Evolutionary conservation across 1,139 yeast species (phyloP).

Genomic region (Suhomyces bolitotheri): DNA sequence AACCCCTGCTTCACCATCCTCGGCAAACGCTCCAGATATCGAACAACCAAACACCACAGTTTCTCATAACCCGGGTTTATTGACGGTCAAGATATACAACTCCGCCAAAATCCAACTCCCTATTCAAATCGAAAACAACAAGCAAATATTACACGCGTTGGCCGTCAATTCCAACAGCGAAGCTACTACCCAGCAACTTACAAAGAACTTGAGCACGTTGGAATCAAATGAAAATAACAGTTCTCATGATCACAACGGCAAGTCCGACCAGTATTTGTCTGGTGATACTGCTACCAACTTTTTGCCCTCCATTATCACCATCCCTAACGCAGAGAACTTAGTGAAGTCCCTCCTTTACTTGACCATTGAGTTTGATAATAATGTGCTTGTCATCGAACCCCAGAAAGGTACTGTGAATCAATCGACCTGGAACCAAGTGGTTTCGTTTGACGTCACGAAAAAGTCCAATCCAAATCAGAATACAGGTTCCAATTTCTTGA

Average conservation of each 20-base stretch:
- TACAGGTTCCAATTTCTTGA: conserved; percentile 48
- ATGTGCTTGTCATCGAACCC: conserved; percentile 82
- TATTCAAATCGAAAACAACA: conserved; percentile 53
- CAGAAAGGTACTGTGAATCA: conserved; percentile 61
- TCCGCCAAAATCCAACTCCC: conserved; percentile 66
- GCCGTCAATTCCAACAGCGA: conserved; percentile 50
- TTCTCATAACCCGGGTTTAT: conserved; percentile 55
- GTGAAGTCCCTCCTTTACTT: conserved; percentile 64
- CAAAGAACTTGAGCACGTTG: conserved; percentile 30
- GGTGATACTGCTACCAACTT: conserved; percentile 43
- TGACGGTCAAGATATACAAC: conserved; percentile 67
- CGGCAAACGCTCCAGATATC: conserved; percentile 10
- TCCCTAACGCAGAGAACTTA: conserved; percentile 50
- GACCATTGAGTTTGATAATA: conserved; percentile 77
- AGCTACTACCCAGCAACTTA: conserved; percentile 37
- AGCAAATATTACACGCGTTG: conserved; percentile 51
- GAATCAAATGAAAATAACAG: conserved; percentile 19
- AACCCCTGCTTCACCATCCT: conserved; percentile 1
- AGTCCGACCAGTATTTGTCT: conserved; percentile 24
- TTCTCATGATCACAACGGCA: conserved; percentile 3
- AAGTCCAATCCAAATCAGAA: conserved; percentile 18
- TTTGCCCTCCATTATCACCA: conserved; percentile 67
- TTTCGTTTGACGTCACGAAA: conserved; percentile 88
- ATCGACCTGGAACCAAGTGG: conserved; percentile 76
- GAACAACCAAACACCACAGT: conserved; percentile 12